A percentile compares a stretch with the other conserved stretches of the same genome.
Evolutionary conservation across 2,329 filamentous ascomycete genomes (phyloP).

Genomic region (Cyclaneusma minus): DNA sequence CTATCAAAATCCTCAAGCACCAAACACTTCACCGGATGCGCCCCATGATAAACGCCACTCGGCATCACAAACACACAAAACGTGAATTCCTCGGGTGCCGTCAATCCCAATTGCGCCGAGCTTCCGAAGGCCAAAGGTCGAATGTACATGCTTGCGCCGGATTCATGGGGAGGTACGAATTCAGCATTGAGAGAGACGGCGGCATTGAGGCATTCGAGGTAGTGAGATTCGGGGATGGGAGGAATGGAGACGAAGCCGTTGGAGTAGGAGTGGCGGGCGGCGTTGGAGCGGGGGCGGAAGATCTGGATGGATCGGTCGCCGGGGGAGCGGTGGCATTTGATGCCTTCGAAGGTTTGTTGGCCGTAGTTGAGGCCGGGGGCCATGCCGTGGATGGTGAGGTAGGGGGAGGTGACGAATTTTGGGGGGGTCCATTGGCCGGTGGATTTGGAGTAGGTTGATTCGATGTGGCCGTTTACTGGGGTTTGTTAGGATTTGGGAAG

Average conservation of each 20-base stretch:
- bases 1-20: constrained; percentile 91
- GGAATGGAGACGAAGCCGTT: constrained; percentile 75
- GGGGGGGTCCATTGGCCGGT: constrained; percentile 67
- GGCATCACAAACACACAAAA: constrained; percentile 85
- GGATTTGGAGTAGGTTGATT: constrained; percentile 64
- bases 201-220: constrained; percentile 60
- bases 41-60: constrained; percentile 87
- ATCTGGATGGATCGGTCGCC: constrained; percentile 56
- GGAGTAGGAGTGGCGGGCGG: constrained; percentile 68
- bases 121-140: constrained; percentile 80
- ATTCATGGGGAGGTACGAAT: constrained; percentile 79
- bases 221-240: constrained; percentile 58
- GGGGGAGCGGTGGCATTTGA: constrained; percentile 83
- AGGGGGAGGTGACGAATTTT: constrained; percentile 68
- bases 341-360: constrained; percentile 94
- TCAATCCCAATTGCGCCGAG: constrained; percentile 72
- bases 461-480: constrained; percentile 82
- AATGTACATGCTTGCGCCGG: constrained; percentile 84
- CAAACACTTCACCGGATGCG: constrained; percentile 70
- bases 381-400: constrained; percentile 85
- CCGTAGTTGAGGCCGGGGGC: constrained; percentile 91
- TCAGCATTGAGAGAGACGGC: constrained; percentile 81
- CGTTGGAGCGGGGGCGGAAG: constrained; percentile 81
- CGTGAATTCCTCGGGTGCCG: constrained; percentile 79
- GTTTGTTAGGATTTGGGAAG: constrained; percentile 1